Evolutionary conservation across 257 asterid genomes (phyloP).

Genomic region (Solanum infundibuliforme): DNA sequence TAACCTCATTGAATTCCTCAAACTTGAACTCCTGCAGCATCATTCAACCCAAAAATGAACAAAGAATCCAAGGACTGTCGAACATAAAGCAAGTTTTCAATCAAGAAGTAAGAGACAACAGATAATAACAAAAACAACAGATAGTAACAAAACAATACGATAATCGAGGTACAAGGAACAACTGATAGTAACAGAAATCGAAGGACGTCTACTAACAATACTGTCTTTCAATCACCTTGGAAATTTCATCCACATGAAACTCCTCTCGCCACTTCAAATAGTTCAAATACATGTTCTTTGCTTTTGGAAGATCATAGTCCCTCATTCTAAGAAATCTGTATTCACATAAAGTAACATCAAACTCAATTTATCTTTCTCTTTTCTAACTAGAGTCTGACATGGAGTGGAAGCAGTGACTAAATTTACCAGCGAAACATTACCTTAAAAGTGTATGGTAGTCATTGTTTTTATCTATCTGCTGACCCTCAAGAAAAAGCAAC

Average conservation of each 20-base stretch:
- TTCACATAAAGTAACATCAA: neutral
- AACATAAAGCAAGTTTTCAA: neutral
- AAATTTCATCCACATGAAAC: conserved; percentile 39
- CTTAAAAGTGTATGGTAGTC: conserved; percentile 68
- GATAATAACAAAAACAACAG: neutral
- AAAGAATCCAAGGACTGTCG: neutral
- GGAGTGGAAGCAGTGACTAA: neutral
- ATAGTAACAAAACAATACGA: neutral
- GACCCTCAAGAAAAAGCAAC: conserved; percentile 40
- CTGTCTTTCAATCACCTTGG: conserved; percentile 20
- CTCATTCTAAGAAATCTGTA: conserved; percentile 71
- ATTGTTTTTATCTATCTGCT: conserved; percentile 19
- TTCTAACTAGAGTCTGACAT: neutral
- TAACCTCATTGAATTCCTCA: conserved; percentile 45
- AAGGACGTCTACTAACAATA: neutral
- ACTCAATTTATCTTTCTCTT: neutral
- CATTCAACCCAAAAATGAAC: neutral
- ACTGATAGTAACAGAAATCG: neutral
- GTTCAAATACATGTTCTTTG: conserved; percentile 45
- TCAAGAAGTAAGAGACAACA: neutral
- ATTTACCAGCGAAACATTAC: conserved; percentile 10
- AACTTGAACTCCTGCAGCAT: conserved; percentile 48
- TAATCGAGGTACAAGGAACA: neutral
- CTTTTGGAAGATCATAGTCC: conserved; percentile 43
- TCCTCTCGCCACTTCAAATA: conserved; percentile 68